These are phyloP conservation scores for Pigoraptor vietnamica DNA, from an alignment of 78 protist species.

Conservation along the genomic window DNA sequence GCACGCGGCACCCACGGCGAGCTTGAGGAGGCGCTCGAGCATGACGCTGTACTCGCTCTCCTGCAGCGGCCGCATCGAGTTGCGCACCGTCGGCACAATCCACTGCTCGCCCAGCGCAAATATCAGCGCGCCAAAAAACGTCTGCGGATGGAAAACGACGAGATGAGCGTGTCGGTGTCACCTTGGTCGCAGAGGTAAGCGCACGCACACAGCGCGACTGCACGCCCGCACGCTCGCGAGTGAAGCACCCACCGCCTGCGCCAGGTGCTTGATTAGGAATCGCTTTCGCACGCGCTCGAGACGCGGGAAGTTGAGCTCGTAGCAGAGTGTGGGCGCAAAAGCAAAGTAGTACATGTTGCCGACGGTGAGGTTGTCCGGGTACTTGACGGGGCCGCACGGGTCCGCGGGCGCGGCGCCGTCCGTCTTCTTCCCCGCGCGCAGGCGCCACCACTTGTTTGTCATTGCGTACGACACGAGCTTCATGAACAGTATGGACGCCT, in stretches of 20 bases:
- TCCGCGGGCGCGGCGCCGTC: neutral
- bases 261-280: neutral
- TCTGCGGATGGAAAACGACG: conserved; percentile 3
- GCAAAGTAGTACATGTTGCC: conserved; percentile 5
- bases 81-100: neutral
- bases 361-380: conserved; percentile 36
- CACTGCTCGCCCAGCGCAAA: conserved; percentile 11
- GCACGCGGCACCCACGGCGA: conserved; percentile 24
- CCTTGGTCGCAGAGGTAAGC: conserved; percentile 41
- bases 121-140: neutral
- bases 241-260: neutral
- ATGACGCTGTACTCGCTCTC: neutral
- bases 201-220: conserved; percentile 42
- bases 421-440: neutral
- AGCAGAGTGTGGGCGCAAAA: conserved; percentile 41
- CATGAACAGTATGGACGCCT: conserved; percentile 7
- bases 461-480: conserved; percentile 21
- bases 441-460: neutral
- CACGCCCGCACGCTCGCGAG: too few species aligned
- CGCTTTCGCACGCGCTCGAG: conserved; percentile 6
- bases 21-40: conserved; percentile 30
- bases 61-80: conserved; percentile 9
- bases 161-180: conserved; percentile 31
- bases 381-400: neutral
- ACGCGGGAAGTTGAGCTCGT: conserved; percentile 37